phyloP scores from a whole-genome alignment of 2,329 filamentous ascomycete species.

The Juglanconis sp. region DNA sequence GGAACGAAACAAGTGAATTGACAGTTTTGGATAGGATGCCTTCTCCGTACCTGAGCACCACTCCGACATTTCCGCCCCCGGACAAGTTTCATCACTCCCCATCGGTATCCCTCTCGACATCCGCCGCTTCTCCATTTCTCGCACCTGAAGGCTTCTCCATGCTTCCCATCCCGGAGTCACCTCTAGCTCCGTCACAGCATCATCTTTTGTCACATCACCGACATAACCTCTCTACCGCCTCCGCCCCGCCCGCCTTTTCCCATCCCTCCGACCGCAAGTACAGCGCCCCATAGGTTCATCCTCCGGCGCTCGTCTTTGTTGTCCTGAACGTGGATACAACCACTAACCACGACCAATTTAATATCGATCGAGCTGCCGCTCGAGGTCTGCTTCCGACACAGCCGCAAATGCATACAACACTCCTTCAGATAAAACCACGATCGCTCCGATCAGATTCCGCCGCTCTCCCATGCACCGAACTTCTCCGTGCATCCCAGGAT shows the following conservation, averaged over 20 bases:
- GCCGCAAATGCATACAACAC: slow-evolving; percentile 33
- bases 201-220: slow-evolving; percentile 30
- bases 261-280: slow-evolving; percentile 34
- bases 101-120: slow-evolving; percentile 34
- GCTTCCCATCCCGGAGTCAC: slow-evolving; percentile 45
- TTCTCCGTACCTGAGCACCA: slow-evolving; percentile 36
- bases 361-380: slow-evolving; percentile 28
- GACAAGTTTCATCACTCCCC: slow-evolving; percentile 35
- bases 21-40: slow-evolving; percentile 50
- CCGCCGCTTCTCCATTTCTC: slow-evolving; percentile 43
- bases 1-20: slow-evolving; percentile 47
- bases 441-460: slow-evolving; percentile 25
- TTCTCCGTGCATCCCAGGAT: slow-evolving; percentile 28
- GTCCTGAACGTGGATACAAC: slow-evolving; percentile 6
- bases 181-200: slow-evolving; percentile 31
- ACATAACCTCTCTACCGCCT: slow-evolving; percentile 35
- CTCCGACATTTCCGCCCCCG: slow-evolving; percentile 41
- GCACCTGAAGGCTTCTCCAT: slow-evolving; percentile 40
- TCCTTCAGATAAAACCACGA: slow-evolving; percentile 14
- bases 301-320: slow-evolving; percentile 20
- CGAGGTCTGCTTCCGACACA: slow-evolving; percentile 22
- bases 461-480: slow-evolving; percentile 14
- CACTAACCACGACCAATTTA: slow-evolving; percentile 22
- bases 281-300: slow-evolving; percentile 20
- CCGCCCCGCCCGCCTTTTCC: slow-evolving; percentile 30